Conservation (phyloP, 495 filamentous ascomycete genomes). For the Podospora bellae-mahoneyi region DNA sequence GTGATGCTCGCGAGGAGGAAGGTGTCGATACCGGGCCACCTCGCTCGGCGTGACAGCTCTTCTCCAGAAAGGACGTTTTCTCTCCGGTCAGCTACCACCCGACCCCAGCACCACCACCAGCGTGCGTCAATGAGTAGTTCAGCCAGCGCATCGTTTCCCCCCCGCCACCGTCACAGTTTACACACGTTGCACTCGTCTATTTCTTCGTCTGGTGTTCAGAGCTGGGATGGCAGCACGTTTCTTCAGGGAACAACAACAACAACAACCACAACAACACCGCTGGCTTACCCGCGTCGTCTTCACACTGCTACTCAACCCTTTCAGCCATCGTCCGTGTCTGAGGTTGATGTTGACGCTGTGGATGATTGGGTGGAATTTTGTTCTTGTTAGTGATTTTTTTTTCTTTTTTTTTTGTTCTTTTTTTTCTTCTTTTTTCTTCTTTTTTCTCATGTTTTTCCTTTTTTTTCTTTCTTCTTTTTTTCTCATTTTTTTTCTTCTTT, state of each 20-base stretch:
- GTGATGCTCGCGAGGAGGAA: constrained; percentile 21
- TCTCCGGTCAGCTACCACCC: constrained; percentile 16
- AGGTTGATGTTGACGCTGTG: constrained; percentile 8
- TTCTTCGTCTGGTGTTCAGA: constrained; percentile 20
- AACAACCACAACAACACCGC: not conserved
- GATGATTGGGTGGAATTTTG: constrained; percentile 15
- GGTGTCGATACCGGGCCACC: not conserved
- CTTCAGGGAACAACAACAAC: constrained; percentile 10
- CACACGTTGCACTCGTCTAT: constrained; percentile 30
- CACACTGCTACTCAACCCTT: not conserved
- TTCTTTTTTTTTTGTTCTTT: not conserved
- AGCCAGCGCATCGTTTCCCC: not conserved
- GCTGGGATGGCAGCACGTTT: constrained; percentile 12
- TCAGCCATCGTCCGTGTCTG: constrained; percentile 1
- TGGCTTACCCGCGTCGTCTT: constrained; percentile 20
- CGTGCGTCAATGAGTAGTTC: constrained; percentile 2
- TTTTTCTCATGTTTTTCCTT: not conserved
- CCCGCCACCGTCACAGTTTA: constrained; percentile 30
- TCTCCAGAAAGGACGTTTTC: constrained; percentile 16
- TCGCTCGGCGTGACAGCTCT: constrained; percentile 10
- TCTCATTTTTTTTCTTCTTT: not conserved
- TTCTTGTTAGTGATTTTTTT: constrained; percentile 16
- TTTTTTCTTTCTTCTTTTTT: too few relatives aligned
- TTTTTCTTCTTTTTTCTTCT: not conserved
- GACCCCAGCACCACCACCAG: constrained; percentile 16